Evolutionary conservation across 177 flowering plant genomes (phyloP), one percentile per base, ranked within the genome.

Genomic region (Vitis hybrid): DNA sequence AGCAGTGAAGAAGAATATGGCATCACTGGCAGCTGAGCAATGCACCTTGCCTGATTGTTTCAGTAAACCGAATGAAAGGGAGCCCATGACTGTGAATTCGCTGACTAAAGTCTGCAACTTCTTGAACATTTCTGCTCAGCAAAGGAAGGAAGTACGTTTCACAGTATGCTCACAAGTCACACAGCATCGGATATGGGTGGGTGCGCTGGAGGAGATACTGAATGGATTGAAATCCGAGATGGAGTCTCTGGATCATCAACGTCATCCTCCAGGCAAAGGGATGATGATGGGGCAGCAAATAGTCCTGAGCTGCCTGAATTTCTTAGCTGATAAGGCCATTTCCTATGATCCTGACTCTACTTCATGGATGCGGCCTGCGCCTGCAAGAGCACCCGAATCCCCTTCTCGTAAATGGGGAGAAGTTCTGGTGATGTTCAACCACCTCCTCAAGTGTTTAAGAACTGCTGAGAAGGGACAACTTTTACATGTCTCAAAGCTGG

Each of bases 291-390:
- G 85, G 5, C 77, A 74, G 67, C 98, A 95, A 77, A 86, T 95
- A 45, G 77, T 91, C 56, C 70, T 74, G 2, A 78, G 73, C 59
- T 93, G 98, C 68, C 64, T 90, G 9, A 78, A 84, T 72, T 80
- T 88, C 75, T 81, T 95, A 60, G 75, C 67, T 10, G 83, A 85
- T 5, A 67, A 74, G 14, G 63, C 81, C 3, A 63, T 60, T 50
- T 79, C 86, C 4, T 68, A 63, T 61, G 87, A 82, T 57, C 78
- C 71, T 5, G 88, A 87, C 15, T 81, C 88, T n/a, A 68, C 83
- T 72, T 84, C 96, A 31, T 95, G 99, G 99, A 93, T 93, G 93
- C 77, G 85, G 50, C 84, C 80, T 63, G 65, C 75, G 6, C 84
- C 96, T 34, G 50, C 76, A 34, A 87, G 80, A 72, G 69, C 18